phyloP scores from a whole-genome alignment of 2,329 filamentous ascomycete species.

The Xylariomycetidae sp. region DNA sequence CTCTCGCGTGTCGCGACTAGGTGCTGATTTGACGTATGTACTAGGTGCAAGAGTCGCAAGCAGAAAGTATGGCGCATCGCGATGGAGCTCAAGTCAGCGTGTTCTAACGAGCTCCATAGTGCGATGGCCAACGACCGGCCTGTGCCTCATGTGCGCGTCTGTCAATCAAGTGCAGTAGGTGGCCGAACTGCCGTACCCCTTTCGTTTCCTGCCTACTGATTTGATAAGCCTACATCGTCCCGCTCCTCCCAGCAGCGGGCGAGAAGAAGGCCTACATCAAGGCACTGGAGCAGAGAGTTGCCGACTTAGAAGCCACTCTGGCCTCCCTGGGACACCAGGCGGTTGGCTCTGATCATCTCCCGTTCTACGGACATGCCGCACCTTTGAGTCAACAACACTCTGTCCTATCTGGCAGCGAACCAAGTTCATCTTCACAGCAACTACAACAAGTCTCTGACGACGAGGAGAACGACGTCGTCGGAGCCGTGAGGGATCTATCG shows the following conservation, averaged over 20 bases:
- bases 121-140: constrained; percentile 24
- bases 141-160: constrained; percentile 24
- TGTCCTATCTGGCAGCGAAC: constrained; percentile 3
- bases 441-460: constrained; percentile 16
- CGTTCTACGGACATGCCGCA: constrained; percentile 11
- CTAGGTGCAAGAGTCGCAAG: constrained; percentile 26
- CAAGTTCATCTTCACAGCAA: constrained; percentile 8
- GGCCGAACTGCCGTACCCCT: not conserved
- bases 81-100: too few relatives aligned
- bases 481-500: constrained; percentile 24
- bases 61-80: too few relatives aligned
- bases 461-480: constrained; percentile 23
- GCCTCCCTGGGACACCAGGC: constrained; percentile 19
- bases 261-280: constrained; percentile 27
- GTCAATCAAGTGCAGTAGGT: constrained; percentile 25
- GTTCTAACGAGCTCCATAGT: too few relatives aligned
- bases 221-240: constrained; percentile 24
- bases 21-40: too few relatives aligned
- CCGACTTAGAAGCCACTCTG: constrained; percentile 22
- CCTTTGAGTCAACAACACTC: constrained; percentile 13
- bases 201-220: constrained; percentile 1
- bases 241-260: constrained; percentile 24
- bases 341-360: constrained; percentile 17
- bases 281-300: constrained; percentile 23
- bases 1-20: too few relatives aligned